Conservation (phyloP, 1,139 yeast species). For the Zygoascus sp. region DNA sequence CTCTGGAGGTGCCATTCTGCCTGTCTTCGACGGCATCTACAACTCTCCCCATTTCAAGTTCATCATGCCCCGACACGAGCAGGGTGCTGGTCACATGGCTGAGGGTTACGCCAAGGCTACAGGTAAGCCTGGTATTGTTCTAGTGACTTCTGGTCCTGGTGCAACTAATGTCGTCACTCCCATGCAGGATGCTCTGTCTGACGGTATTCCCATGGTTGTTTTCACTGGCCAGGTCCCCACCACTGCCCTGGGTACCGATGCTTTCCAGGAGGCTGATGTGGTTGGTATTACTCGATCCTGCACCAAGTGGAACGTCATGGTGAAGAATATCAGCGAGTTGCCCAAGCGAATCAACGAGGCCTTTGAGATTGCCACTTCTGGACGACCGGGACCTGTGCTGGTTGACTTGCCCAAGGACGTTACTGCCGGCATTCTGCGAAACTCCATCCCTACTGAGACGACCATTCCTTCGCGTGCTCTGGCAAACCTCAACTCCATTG, state of each 20-base stretch:
- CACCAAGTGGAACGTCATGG: slow-evolving; percentile 99
- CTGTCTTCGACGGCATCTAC: slow-evolving; percentile 95
- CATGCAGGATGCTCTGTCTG: slow-evolving; percentile 95
- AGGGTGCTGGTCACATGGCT: slow-evolving; percentile 99
- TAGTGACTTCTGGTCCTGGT: slow-evolving; percentile 98
- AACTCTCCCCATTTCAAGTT: slow-evolving; percentile 85
- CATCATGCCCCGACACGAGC: slow-evolving; percentile 94
- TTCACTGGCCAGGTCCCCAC: slow-evolving; percentile 98
- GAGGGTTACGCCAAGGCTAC: slow-evolving; percentile 95
- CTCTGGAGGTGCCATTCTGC: slow-evolving; percentile 98
- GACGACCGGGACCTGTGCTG: slow-evolving; percentile 97
- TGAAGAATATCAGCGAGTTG: slow-evolving; percentile 85
- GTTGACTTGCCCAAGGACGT: slow-evolving; percentile 98
- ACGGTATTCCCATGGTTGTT: slow-evolving; percentile 97
- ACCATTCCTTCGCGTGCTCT: slow-evolving; percentile 82
- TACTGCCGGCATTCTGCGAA: slow-evolving; percentile 82
- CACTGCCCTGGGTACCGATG: slow-evolving; percentile 92
- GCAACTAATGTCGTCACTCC: slow-evolving; percentile 98
- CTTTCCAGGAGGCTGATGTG: slow-evolving; percentile 98
- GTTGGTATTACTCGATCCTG: slow-evolving; percentile 95
- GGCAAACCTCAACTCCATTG: slow-evolving; percentile 62
- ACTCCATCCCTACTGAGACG: slow-evolving; percentile 80
- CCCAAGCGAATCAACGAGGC: slow-evolving; percentile 97
- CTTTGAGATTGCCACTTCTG: slow-evolving; percentile 90
- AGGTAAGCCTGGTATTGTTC: slow-evolving; percentile 97